Conservation (phyloP, 371 early-diverging fungal genomes). For the Mucor plumbeus region DNA sequence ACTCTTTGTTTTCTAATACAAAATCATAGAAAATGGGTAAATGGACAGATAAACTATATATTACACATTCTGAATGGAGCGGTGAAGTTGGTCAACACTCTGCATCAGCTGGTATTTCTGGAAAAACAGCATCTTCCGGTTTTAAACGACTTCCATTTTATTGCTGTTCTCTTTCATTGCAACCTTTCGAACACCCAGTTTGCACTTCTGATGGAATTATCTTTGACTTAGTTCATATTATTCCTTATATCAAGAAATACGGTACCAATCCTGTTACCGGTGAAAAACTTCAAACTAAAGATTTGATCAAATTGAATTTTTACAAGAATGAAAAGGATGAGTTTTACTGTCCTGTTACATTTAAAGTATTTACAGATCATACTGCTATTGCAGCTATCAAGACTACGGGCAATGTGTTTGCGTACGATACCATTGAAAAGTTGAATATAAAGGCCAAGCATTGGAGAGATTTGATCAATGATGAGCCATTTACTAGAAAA, state of each 20-base stretch:
- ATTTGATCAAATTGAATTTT: constrained; percentile 80
- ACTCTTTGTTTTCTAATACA: not conserved
- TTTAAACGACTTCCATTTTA: constrained; percentile 81
- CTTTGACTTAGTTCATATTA: constrained; percentile 87
- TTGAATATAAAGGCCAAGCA: constrained; percentile 85
- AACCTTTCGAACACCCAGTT: constrained; percentile 87
- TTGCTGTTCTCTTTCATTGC: constrained; percentile 86
- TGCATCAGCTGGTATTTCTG: constrained; percentile 61
- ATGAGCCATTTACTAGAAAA: constrained; percentile 82
- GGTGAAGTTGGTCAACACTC: constrained; percentile 79
- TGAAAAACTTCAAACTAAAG: constrained; percentile 72
- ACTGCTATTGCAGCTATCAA: constrained; percentile 92
- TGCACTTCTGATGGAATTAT: constrained; percentile 88
- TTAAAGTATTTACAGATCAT: constrained; percentile 84
- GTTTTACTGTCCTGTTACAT: constrained; percentile 90
- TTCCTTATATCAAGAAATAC: constrained; percentile 86
- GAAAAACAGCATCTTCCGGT: constrained; percentile 33
- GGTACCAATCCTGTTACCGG: constrained; percentile 90
- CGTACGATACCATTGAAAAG: constrained; percentile 85
- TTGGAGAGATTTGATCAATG: constrained; percentile 88
- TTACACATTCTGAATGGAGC: constrained; percentile 92
- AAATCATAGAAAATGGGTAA: constrained; percentile 21
- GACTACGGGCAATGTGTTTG: constrained; percentile 88
- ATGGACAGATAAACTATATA: constrained; percentile 69
- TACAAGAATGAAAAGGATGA: constrained; percentile 82